These are phyloP conservation scores for Xylaria bambusicola DNA, from an alignment of 495 filamentous ascomycete species.

Conservation along the genomic window DNA sequence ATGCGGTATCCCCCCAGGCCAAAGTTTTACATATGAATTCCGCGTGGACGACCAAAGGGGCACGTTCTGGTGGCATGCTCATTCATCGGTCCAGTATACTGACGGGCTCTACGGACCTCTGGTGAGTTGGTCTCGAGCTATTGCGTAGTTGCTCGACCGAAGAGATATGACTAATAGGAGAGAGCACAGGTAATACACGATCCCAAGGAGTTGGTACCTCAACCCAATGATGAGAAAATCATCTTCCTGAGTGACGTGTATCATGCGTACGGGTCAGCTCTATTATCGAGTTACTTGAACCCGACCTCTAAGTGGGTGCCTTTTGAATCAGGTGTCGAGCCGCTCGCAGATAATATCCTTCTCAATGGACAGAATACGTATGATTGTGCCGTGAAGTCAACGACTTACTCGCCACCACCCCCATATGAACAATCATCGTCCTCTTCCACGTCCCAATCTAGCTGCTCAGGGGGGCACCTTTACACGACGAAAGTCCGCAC, in stretches of 20 bases:
- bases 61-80: slow-evolving; percentile 37
- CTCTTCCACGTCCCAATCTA: slow-evolving; percentile 4
- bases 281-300: slow-evolving; percentile 33
- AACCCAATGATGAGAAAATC: slow-evolving; percentile 30
- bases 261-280: slow-evolving; percentile 29
- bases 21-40: slow-evolving; percentile 37
- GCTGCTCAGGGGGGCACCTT: slow-evolving; percentile 28
- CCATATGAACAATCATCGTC: not conserved
- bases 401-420: slow-evolving; percentile 22
- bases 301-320: slow-evolving; percentile 32
- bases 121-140: slow-evolving; percentile 3
- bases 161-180: not conserved
- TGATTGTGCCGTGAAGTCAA: slow-evolving; percentile 32
- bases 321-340: slow-evolving; percentile 34
- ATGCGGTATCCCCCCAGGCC: slow-evolving; percentile 33
- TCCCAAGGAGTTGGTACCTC: slow-evolving; percentile 29
- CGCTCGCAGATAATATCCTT: slow-evolving; percentile 35
- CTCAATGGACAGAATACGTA: slow-evolving; percentile 43
- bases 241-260: slow-evolving; percentile 34
- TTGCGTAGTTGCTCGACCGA: not conserved
- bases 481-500: slow-evolving; percentile 23
- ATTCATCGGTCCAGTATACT: slow-evolving; percentile 29
- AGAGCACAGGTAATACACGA: slow-evolving; percentile 28
- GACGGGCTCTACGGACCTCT: slow-evolving; percentile 34
- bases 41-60: slow-evolving; percentile 28